Base-by-base conservation (phyloP, 176 grass and related monocot genomes). In the Cenchrus fungigraminus region DNA sequence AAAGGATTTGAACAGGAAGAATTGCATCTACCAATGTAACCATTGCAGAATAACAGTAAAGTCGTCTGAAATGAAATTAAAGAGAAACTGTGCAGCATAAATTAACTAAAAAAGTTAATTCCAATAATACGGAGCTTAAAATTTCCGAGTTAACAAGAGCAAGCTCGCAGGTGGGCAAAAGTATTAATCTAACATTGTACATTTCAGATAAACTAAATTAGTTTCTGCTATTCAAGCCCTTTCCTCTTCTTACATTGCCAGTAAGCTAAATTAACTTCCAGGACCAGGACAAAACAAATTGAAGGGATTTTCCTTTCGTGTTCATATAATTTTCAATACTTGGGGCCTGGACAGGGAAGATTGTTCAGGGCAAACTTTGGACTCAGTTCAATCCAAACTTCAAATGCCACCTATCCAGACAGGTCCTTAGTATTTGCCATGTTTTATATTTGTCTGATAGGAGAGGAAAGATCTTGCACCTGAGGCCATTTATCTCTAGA, bases 401-500 rank as follows among this genome's bases (percentile, higher is more conserved):
- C 11, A 12, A 47, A 14, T 29, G 56, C 54, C 74, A 45, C 34
- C 10, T 60, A 60, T 37, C 20, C 40, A 60, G 11, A 61, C 57
- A 45, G 40, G 7, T 29, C 77, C 14, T 51, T 65, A 65, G 22
- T 65, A 45, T 6, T 65, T 65, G 29, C 9, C 45, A 79, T 63
- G 9, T 60, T 15, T 10, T 9, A 80, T 12, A 51, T 32, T 22
- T 10, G 32, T 29, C 31, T 12, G 9, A 12, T 45, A 52, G 44
- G 19, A 54, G 40, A 92, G 52, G 15, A 40, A 83, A 67, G 22
- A 87, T 71, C n/a, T 65, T 93, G 84, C 64, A 98, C 93, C 97
- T 92, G 22, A 94, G 88, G 0, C 91, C 87, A 89, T 99, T 96
- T 78, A 99, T 99, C 87, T 96, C 97, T 74, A 99, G 91, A 82